Evolutionary conservation across 768 basidiomycete species (phyloP), one percentile per base, ranked within the genome.

Genomic region (Pisolithus albus): DNA sequence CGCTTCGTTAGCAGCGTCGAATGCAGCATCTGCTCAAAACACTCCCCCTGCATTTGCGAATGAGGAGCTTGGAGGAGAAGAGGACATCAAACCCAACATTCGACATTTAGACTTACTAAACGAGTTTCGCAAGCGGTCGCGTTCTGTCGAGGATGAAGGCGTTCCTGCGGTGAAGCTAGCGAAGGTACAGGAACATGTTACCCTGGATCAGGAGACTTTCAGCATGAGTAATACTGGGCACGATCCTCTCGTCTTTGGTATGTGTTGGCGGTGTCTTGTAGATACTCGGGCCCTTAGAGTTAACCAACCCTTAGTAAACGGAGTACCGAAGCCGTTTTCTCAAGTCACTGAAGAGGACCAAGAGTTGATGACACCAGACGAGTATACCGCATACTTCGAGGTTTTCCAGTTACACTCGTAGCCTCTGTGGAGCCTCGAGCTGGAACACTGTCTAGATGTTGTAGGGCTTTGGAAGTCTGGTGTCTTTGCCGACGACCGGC

Each of bases 311-410:
- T 39, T 56, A 90, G 92, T 97, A 23, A 84, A 84, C 53, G 92
- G 92, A 13, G 70, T 75, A 38, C 75, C 81, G 18, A 82, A 88
- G 59, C 76, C 80, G 7, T 86, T 88, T 59, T 88, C 84, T 4
- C 75, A 84, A 55, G 81, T 98, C 40, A 94, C 89, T 3, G 93
- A 96, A 59, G 94, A 92, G 57, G 86, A 94, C 63, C 86, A 92
- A 60, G 93, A 92, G 44, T 63, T 84, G 59, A 96, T 96, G 93
- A 90, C 89, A 4, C 84, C 89, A 2, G 93, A 94, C 51, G 93
- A 96, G 68, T 95, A 95, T 63, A 82, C 84, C 28, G 81, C 81
- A 32, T 92, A 80, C 69, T 91, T 84, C 62, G 81, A 87, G 58
- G 73, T 89, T 54, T 72, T 83, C 63, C 79, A 81, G 67, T 72